Percentiles rank a stretch among this genome's conserved stretches.
phyloP scores from a whole-genome alignment of 176 grass and related monocot genomes.

The Paspalum notatum region DNA sequence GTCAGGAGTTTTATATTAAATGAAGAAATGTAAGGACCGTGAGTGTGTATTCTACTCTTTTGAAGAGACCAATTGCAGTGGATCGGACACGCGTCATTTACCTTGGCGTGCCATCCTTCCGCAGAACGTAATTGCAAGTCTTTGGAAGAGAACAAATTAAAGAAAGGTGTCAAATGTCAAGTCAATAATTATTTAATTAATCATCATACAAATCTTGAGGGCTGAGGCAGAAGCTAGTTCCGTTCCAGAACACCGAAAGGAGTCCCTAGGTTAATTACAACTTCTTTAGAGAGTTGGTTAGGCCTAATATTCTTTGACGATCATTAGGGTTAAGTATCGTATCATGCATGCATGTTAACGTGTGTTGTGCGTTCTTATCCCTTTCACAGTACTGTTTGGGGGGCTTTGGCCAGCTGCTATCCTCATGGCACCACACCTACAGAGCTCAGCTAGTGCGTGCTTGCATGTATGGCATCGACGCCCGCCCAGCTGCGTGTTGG shows the following conservation, averaged over 20 bases:
- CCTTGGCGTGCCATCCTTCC: too few species aligned
- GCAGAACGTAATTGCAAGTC: too few species aligned
- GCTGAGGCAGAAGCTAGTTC: neutral
- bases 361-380: conserved; percentile 25
- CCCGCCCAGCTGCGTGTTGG: conserved; percentile 21
- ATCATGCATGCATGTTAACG: conserved; percentile 12
- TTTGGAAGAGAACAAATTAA: too few species aligned
- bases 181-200: too few species aligned
- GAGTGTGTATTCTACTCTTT: too few species aligned
- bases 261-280: too few species aligned
- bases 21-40: too few species aligned
- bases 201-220: too few species aligned
- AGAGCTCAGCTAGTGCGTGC: conserved; percentile 12
- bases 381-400: neutral
- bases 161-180: too few species aligned
- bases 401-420: neutral
- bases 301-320: conserved; percentile 31
- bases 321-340: conserved; percentile 3
- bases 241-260: neutral
- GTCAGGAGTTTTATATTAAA: too few species aligned
- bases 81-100: too few species aligned
- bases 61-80: too few species aligned
- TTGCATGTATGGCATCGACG: conserved; percentile 21
- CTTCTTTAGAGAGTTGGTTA: neutral
- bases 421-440: neutral